phyloP scores from a whole-genome alignment of 495 filamentous ascomycete species.

The Cairneyella variabilis region DNA sequence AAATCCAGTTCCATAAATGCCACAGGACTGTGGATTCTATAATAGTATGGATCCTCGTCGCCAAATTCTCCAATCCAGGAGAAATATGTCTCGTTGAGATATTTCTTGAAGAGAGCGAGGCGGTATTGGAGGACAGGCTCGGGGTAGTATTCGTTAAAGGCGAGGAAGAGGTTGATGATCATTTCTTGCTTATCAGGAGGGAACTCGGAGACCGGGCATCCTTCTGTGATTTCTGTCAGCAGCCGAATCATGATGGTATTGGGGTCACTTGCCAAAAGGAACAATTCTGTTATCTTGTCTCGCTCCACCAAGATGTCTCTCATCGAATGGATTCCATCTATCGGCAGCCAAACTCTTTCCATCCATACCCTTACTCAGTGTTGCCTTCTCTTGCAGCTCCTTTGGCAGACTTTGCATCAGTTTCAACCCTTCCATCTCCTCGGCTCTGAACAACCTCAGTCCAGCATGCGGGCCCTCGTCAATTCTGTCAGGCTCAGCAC shows the following conservation, averaged over 20 bases:
- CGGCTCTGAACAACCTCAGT: slow-evolving; percentile 59
- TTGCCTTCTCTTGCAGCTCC: slow-evolving; percentile 46
- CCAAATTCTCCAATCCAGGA: slow-evolving; percentile 68
- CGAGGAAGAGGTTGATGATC: slow-evolving; percentile 50
- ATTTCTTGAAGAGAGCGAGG: slow-evolving; percentile 44
- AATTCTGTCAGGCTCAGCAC: slow-evolving; percentile 72
- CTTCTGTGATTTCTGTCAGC: slow-evolving; percentile 36
- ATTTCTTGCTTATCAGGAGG: slow-evolving; percentile 42
- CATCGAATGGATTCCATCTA: slow-evolving; percentile 71
- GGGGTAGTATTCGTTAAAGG: slow-evolving; percentile 65
- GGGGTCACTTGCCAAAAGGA: slow-evolving; percentile 46
- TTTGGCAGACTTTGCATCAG: slow-evolving; percentile 62
- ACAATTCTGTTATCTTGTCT: slow-evolving; percentile 73
- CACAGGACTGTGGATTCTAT: slow-evolving; percentile 69
- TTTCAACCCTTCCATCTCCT: slow-evolving; percentile 56
- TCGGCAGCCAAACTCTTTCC: slow-evolving; percentile 34
- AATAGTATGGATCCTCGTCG: slow-evolving; percentile 70
- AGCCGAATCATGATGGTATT: neutral
- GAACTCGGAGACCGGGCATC: slow-evolving; percentile 47
- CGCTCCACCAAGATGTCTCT: slow-evolving; percentile 70
- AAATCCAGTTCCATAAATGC: slow-evolving; percentile 74
- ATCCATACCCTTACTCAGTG: slow-evolving; percentile 58
- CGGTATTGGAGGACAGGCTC: slow-evolving; percentile 43
- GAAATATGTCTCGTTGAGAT: slow-evolving; percentile 67
- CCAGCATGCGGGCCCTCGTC: slow-evolving; percentile 58